A percentile compares a stretch with the other conserved stretches of the same genome.
These are phyloP conservation scores for Heliamphora pulchella DNA, from an alignment of 179 eudicot species.

Conservation along the genomic window DNA sequence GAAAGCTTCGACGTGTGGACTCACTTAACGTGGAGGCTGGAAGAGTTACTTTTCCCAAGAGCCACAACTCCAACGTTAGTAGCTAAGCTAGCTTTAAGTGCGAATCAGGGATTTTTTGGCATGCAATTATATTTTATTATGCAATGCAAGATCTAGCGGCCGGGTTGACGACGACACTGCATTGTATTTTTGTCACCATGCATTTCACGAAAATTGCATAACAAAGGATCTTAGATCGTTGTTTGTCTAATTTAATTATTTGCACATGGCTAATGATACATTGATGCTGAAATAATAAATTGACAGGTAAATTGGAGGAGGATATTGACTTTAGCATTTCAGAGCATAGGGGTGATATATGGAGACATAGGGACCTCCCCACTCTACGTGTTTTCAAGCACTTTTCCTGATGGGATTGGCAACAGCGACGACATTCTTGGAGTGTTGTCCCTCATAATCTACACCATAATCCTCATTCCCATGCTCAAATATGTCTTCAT, in stretches of 20 bases:
- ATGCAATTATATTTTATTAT: not conserved
- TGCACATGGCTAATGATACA: no score
- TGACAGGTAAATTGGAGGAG: conserved; percentile 25
- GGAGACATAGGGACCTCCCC: conserved; percentile 61
- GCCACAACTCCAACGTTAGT: conserved; percentile 16
- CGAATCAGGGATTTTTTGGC: no score
- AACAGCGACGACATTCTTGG: conserved; percentile 27
- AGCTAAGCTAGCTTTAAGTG: not conserved
- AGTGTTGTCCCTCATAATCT: conserved; percentile 44
- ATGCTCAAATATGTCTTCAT: conserved; percentile 61
- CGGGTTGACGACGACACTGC: no score
- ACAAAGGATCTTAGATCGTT: not conserved
- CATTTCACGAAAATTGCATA: no score
- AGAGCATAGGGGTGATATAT: conserved; percentile 45
- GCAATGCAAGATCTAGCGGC: no score
- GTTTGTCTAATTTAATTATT: not conserved
- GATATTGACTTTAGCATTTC: conserved; percentile 41
- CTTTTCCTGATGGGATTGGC: conserved; percentile 26
- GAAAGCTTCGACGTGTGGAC: conserved; percentile 34
- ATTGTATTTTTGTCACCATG: no score
- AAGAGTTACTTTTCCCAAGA: conserved; percentile 17
- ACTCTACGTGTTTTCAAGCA: conserved; percentile 36
- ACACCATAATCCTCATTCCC: conserved; percentile 50
- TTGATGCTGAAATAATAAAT: not conserved
- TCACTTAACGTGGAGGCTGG: conserved; percentile 46